Conservation (phyloP, 257 asterid genomes). For the Plantago major region DNA sequence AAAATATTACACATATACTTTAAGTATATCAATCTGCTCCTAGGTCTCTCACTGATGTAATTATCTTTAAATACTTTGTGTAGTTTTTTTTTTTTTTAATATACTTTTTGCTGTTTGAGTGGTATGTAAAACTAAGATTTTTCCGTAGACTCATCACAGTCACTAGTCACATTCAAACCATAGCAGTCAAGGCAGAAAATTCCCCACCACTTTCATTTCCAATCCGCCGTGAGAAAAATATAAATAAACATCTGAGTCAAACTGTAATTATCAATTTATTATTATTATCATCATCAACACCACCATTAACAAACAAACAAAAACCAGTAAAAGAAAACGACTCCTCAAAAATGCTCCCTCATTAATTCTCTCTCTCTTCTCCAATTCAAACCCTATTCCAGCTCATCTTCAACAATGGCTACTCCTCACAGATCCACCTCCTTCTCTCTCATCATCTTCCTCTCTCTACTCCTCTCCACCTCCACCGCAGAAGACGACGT, state of each 20-base stretch:
- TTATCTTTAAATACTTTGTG: no score
- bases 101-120: no score
- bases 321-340: neutral
- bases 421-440: slow-evolving; percentile 20
- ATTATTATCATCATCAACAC: neutral
- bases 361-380: no score
- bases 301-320: slow-evolving; percentile 5
- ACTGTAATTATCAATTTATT: slow-evolving; percentile 9
- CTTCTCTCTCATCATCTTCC: slow-evolving; percentile 3
- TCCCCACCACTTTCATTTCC: no score
- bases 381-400: no score
- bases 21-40: no score
- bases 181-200: slow-evolving; percentile 1
- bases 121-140: no score
- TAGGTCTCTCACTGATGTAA: no score
- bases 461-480: slow-evolving; percentile 16
- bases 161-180: neutral
- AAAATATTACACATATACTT: no score
- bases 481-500: slow-evolving; percentile 46
- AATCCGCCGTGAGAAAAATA: no score
- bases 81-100: no score
- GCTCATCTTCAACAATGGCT: slow-evolving; percentile 18
- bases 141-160: neutral
- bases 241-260: neutral
- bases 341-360: neutral